Evolutionary conservation across 768 basidiomycete genomes (phyloP).

Genomic region (Mycena rosella): DNA sequence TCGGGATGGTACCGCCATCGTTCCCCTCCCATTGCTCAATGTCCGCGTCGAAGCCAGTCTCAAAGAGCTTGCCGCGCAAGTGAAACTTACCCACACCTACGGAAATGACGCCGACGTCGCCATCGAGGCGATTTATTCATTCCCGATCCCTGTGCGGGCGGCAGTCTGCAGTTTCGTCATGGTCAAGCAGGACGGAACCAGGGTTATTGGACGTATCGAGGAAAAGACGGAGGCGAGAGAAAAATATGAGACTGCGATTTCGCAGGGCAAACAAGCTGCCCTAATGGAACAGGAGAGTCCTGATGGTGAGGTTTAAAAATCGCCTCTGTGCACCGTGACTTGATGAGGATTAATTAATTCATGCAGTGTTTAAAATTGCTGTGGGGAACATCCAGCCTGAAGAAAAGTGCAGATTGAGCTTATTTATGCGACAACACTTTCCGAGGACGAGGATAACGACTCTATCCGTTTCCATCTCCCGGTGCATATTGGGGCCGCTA

Average conservation of each 20-base stretch:
- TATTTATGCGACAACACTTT: no score
- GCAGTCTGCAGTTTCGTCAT: no score
- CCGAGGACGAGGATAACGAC: no score
- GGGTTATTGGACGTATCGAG: conserved; percentile 25
- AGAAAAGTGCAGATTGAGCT: no score
- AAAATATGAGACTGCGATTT: conserved; percentile 28
- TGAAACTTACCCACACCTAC: conserved; percentile 34
- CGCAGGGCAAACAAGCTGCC: conserved; percentile 24
- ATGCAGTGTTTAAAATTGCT: conserved; percentile 38
- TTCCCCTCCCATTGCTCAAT: conserved; percentile 23
- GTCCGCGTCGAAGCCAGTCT: conserved; percentile 27
- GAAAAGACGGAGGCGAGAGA: conserved; percentile 34
- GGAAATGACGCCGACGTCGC: conserved; percentile 16
- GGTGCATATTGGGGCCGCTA: conserved; percentile 35
- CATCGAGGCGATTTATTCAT: conserved; percentile 33
- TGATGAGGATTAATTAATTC: neutral
- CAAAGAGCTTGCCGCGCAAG: conserved; percentile 34
- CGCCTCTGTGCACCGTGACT: neutral
- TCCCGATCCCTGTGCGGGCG: conserved; percentile 34
- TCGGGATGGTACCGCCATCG: neutral
- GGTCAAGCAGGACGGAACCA: no score
- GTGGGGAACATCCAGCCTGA: no score
- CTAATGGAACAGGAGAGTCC: conserved; percentile 31
- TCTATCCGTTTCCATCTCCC: conserved; percentile 31
- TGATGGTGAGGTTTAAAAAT: conserved; percentile 24